Conservation (phyloP, 2,329 filamentous ascomycete genomes). For the Alternaria sp. region DNA sequence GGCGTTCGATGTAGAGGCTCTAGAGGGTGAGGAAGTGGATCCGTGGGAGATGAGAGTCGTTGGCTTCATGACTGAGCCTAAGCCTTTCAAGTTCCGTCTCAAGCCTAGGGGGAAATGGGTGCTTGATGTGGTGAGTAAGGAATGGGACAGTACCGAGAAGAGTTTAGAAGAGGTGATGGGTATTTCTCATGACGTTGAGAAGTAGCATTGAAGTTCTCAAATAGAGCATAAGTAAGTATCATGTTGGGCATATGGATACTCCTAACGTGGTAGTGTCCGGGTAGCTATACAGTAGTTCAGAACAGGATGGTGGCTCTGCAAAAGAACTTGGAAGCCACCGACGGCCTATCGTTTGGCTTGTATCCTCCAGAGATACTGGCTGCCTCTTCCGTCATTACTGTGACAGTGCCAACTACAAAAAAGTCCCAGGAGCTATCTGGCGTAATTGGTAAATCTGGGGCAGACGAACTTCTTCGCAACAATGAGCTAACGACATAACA, state of each 20-base stretch:
- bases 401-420: too few relatives aligned
- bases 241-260: neutral
- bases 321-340: neutral
- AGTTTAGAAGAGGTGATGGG: constrained; percentile 10
- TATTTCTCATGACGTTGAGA: constrained; percentile 8
- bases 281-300: neutral
- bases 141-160: constrained; percentile 11
- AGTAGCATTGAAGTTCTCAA: neutral
- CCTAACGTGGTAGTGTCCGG: neutral
- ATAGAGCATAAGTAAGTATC: neutral
- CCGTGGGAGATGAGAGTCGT: constrained; percentile 16
- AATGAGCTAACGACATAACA: neutral
- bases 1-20: constrained; percentile 14
- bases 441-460: neutral
- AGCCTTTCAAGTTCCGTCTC: constrained; percentile 15
- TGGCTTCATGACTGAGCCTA: constrained; percentile 21
- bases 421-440: neutral
- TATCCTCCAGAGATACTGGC: neutral
- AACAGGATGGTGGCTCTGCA: neutral
- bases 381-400: neutral
- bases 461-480: neutral
- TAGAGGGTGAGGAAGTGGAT: constrained; percentile 12
- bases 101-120: constrained; percentile 17
- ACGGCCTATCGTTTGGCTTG: neutral
- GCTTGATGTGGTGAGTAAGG: constrained; percentile 10